Base-by-base conservation (phyloP, 176 grass and related monocot species). In the Musa troglodytarum region DNA sequence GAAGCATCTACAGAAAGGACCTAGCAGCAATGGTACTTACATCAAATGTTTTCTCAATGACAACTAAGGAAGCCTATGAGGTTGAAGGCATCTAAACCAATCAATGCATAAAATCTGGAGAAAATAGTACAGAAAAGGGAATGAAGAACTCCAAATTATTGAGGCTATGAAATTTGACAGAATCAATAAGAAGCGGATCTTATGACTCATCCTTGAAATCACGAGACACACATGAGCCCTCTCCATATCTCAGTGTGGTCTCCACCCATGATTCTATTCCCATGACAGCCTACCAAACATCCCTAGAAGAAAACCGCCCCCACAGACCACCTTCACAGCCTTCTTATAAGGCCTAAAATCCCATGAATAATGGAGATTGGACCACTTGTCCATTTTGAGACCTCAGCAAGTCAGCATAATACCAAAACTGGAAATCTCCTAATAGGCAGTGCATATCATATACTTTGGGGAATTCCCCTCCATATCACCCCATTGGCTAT, bases 181-280 rank as follows among this genome's bases (percentile, higher is more conserved):
- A 65, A 0, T 10, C 21, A 26, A 65, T 1, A 14, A 25, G 19
- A 65, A 67, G 23, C 16, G 24, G 10, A 15, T 67, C 24, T 29
- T 34, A 25, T 43, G 23, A 67, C 24, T 67, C 63, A 28, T 67
- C 25, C 25, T 29, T 67, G 11, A 29, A 16, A 56, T 49, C 54
- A 13, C 20, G 24, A 50, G 25, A 12, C 14, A 50, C 15, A 56
- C 73, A 22, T 50, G 55, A 67, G 64, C 26, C 73, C 55, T n/a
- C 34, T 62, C 73, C 29, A 75, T 62, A 75, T 75, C 73, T 75
- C 54, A 50, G 56, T 24, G 52, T 75, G 26, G 54, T 28, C 54
- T 75, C 54, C 54, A 61, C 24, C 9, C 23, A 21, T 9, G 55
- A 75, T 61, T 43, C 24, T 75, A 59, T 49, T 49, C 56, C 16